Conservation (phyloP, 176 grass and related monocot species). For the Aegilops tauschii region DNA sequence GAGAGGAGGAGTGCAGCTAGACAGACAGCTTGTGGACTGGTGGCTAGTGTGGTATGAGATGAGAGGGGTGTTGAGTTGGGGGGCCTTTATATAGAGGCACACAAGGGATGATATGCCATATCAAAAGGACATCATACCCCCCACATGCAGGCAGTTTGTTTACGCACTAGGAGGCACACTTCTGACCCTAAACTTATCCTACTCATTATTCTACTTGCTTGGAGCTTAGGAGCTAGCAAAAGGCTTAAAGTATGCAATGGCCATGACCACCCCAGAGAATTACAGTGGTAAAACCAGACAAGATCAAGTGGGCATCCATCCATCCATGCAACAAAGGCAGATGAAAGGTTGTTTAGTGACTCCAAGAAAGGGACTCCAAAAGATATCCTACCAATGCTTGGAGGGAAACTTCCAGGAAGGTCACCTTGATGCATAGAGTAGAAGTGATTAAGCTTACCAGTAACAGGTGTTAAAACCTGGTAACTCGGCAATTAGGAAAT, state of each 20-base stretch:
- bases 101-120: slow-evolving; percentile 34
- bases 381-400: slow-evolving; percentile 28
- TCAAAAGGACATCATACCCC: slow-evolving; percentile 52
- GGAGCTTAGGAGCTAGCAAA: slow-evolving; percentile 58
- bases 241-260: slow-evolving; percentile 39
- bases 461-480: slow-evolving; percentile 41
- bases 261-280: slow-evolving; percentile 26
- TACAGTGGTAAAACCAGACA: slow-evolving; percentile 43
- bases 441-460: slow-evolving; percentile 9
- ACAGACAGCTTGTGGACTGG: neutral
- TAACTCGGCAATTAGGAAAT: slow-evolving; percentile 11
- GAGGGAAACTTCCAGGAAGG: slow-evolving; percentile 53
- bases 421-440: slow-evolving; percentile 38
- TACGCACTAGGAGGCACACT: slow-evolving; percentile 49
- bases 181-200: slow-evolving; percentile 47
- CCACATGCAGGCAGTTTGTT: slow-evolving; percentile 50
- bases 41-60: slow-evolving; percentile 26
- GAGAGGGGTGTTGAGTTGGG: neutral
- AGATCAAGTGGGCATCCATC: slow-evolving; percentile 42
- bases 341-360: slow-evolving; percentile 35
- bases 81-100: slow-evolving; percentile 51
- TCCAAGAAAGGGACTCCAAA: slow-evolving; percentile 44
- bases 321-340: slow-evolving; percentile 43
- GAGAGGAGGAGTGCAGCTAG: slow-evolving; percentile 3
- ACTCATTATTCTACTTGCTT: slow-evolving; percentile 29